Base-by-base conservation (phyloP, 768 basidiomycete species). In the Amanita exitialis region DNA sequence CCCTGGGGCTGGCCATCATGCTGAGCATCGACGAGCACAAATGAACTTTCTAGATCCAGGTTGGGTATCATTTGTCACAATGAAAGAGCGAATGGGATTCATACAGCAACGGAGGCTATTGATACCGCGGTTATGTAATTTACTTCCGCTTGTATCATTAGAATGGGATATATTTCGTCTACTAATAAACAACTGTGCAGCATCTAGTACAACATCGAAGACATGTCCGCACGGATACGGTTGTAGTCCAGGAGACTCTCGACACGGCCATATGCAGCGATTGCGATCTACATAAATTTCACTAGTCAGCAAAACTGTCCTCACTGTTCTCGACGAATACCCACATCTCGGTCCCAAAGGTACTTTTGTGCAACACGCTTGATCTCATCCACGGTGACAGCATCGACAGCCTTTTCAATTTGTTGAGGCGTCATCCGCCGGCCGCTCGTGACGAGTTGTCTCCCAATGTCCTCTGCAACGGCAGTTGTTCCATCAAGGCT, bases 381-480 rank as follows among this genome's bases (percentile, higher is more conserved):
- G 68, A 99, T 92, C 65, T 97, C 93, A 16, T 82, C 87, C 27
- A 81, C 71, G 20, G 81, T 83, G 50, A 99, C 91, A 20, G 86
- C 84, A 63, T 98, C 92, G 41, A 98, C 81, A 21, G 91, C 90
- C 51, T 76, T 76, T 76, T 97, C 96, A 56, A 94, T 92, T 70
- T 99, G 91, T 65, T 84, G 79, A 44, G 96, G 95, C 15, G 93
- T 87, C 70, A 87, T 76, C 60, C 96, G 76, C 56, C 76, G 83
- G 50, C 96, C 96, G 55, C 83, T 91, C 30, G 95, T 98, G 54
- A 99, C 90, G 54, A 99, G 77, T 65, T 97, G 95, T 59, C 94
- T 75, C n/a, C 96, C 95, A 67, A 98, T 93, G 62, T 99, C 96
- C 74, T 99, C 96, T 30, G 96, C 95, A 55, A 94, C 79, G 47